phyloP scores from a whole-genome alignment of 2,329 filamentous ascomycete genomes.

The Knufia petricola region DNA sequence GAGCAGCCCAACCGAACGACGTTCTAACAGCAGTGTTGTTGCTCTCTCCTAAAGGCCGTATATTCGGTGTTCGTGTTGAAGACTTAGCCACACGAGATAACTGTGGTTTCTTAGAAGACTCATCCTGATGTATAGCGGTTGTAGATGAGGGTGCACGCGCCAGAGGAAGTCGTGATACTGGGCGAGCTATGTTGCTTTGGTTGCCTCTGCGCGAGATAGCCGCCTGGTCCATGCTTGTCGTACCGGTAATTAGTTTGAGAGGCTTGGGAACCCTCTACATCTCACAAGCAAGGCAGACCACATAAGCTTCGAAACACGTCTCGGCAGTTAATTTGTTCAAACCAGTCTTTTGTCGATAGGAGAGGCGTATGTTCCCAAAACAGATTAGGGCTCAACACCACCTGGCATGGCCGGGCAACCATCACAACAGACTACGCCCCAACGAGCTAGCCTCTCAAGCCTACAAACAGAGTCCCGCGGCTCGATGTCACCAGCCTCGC shows the following conservation, averaged over 20 bases:
- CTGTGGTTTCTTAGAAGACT: conserved; percentile 7
- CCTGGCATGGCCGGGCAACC: conserved; percentile 1
- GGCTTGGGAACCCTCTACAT: too few relatives aligned
- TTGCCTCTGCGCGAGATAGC: conserved; percentile 5
- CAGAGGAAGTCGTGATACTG: conserved; percentile 20
- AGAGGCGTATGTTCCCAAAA: conserved; percentile 3
- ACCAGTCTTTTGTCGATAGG: neutral
- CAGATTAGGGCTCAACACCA: neutral
- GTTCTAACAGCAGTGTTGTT: neutral
- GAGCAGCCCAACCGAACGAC: neutral
- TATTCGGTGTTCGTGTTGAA: neutral
- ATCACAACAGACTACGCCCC: neutral
- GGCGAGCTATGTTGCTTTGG: conserved; percentile 12
- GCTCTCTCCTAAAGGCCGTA: conserved; percentile 6
- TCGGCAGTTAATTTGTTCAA: neutral
- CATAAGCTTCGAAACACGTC: neutral
- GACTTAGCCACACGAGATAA: conserved; percentile 5
- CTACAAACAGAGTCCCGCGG: neutral
- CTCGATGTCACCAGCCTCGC: conserved; percentile 6
- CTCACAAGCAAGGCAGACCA: neutral
- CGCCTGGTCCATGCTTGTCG: conserved; percentile 8
- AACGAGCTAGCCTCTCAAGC: neutral
- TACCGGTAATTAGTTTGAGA: too few relatives aligned
- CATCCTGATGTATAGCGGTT: conserved; percentile 14
- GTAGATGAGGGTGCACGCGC: conserved; percentile 14